Evolutionary conservation across 257 asterid species (phyloP).

Genomic region (Fraxinus anomala): DNA sequence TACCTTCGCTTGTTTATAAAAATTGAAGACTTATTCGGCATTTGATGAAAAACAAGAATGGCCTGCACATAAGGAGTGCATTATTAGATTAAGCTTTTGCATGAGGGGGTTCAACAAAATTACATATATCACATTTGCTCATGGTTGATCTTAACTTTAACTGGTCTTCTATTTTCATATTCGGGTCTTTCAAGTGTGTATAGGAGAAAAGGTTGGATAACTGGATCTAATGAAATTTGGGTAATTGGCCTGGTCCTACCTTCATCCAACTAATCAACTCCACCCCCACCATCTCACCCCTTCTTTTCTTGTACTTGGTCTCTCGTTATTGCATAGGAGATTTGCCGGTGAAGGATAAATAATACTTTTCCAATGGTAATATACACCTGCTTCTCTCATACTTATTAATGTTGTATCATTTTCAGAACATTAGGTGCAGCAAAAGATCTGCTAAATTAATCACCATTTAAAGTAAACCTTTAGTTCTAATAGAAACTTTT

Average conservation of each 20-base stretch:
- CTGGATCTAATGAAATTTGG: not conserved
- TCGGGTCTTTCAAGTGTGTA: not conserved
- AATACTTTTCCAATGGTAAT: not conserved
- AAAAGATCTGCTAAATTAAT: not conserved
- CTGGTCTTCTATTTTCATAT: not conserved
- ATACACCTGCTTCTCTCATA: not conserved
- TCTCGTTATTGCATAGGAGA: not conserved
- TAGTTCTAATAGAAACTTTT: not conserved
- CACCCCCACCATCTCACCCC: not conserved
- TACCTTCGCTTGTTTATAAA: not conserved
- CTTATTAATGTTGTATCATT: not conserved
- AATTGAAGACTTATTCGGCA: not conserved
- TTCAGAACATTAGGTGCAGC: not conserved
- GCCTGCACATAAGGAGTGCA: not conserved
- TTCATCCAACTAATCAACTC: not conserved
- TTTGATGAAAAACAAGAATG: not conserved
- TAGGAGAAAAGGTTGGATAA: not conserved
- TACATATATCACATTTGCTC: too few species aligned
- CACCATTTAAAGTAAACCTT: not conserved
- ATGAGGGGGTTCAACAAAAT: not conserved
- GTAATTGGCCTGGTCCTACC: not conserved
- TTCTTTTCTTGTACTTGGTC: not conserved
- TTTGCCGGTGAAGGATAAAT: not conserved
- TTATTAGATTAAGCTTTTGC: not conserved
- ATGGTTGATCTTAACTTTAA: not conserved